A percentile compares a stretch with the other conserved stretches of the same genome.
phyloP scores from a whole-genome alignment of 345 rosid genomes.

The Sonneratia alba region DNA sequence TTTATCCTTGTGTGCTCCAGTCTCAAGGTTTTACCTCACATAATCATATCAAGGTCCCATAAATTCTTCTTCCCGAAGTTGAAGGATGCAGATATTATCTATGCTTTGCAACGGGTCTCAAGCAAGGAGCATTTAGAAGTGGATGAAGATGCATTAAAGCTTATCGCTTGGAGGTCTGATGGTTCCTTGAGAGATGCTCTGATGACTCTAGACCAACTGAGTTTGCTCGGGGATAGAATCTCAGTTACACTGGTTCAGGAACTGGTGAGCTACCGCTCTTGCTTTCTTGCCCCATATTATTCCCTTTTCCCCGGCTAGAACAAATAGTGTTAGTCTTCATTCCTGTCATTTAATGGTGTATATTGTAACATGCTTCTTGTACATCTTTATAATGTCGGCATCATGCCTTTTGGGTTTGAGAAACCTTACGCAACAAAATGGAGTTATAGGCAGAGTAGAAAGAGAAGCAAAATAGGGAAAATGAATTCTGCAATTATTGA shows the following conservation, averaged over 20 bases:
- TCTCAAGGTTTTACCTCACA: conserved; percentile 87
- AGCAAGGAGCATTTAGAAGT: conserved; percentile 64
- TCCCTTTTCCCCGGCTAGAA: not conserved
- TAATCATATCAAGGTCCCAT: conserved; percentile 84
- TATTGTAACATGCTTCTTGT: not conserved
- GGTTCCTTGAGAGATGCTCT: conserved; percentile 94
- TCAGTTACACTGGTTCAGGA: conserved; percentile 86
- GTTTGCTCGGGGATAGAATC: conserved; percentile 83
- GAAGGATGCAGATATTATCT: conserved; percentile 75
- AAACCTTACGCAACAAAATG: too few relatives aligned
- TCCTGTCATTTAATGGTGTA: not conserved
- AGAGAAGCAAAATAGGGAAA: too few relatives aligned
- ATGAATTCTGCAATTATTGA: too few relatives aligned
- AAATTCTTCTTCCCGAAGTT: conserved; percentile 92
- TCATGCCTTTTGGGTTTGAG: not conserved
- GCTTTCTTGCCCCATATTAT: not conserved
- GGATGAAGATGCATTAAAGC: conserved; percentile 69
- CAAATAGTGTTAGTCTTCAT: not conserved
- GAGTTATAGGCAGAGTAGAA: too few relatives aligned
- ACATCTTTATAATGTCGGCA: not conserved
- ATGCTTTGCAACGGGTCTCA: conserved; percentile 66
- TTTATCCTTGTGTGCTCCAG: conserved; percentile 77
- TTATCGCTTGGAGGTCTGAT: conserved; percentile 86
- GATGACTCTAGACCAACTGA: conserved; percentile 91
- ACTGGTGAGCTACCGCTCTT: conserved; percentile 41